phyloP scores from a whole-genome alignment of 2,329 filamentous ascomycete genomes.

The Neophaeococcomyces mojaviensis region DNA sequence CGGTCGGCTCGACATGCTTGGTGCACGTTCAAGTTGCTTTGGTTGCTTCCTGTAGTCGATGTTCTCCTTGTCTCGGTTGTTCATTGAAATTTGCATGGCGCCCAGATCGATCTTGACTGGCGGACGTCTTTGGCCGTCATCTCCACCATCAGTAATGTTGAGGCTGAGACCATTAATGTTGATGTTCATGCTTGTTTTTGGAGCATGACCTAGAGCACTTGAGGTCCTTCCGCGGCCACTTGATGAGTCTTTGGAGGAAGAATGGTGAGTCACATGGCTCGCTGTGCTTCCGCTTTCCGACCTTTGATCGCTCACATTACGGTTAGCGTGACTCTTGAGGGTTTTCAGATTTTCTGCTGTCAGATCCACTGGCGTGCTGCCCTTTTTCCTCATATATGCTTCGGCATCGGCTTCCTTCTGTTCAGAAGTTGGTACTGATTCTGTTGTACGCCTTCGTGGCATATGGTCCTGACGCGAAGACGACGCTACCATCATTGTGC shows the following conservation, averaged over 20 bases:
- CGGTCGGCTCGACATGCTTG: conserved; percentile 7
- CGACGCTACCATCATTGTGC: background rate
- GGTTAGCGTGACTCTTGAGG: conserved; percentile 14
- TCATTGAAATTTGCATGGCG: conserved; percentile 8
- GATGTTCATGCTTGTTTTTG: conserved; percentile 6
- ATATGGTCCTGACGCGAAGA: background rate
- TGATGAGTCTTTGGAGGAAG: conserved; percentile 22
- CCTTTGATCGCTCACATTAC: conserved; percentile 11
- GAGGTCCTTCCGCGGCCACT: background rate
- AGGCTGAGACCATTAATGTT: conserved; percentile 10
- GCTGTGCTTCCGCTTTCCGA: conserved; percentile 22
- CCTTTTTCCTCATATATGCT: conserved; percentile 15
- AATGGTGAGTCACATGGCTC: conserved; percentile 20
- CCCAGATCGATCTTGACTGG: conserved; percentile 5
- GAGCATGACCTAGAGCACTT: background rate
- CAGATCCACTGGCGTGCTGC: conserved; percentile 14
- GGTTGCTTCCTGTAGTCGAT: conserved; percentile 1
- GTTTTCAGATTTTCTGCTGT: conserved; percentile 19
- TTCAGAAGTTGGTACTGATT: conserved; percentile 3
- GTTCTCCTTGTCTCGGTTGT: conserved; percentile 10
- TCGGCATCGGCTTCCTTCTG: conserved; percentile 17
- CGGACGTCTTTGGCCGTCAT: background rate
- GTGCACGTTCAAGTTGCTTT: conserved; percentile 5
- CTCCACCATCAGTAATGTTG: conserved; percentile 8
- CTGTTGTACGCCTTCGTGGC: conserved; percentile 1